Evolutionary conservation across 306 rosid genomes (phyloP), one percentile per base, ranked within the genome.

Genomic region (Crotalaria pallida): DNA sequence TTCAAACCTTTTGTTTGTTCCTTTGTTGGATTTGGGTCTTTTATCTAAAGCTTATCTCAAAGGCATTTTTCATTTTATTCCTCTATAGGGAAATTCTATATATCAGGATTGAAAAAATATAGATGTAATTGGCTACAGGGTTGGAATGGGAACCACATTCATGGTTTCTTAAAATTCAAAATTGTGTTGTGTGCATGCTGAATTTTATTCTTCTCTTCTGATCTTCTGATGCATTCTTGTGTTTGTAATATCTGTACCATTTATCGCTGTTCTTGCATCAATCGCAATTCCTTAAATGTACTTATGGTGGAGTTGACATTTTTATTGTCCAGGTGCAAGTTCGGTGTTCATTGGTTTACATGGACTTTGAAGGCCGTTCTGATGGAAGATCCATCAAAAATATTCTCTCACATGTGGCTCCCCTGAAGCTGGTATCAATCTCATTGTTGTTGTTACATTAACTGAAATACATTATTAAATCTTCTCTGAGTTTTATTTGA

Each of bases 351-450:
- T 74, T 94, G 73, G 84, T 83, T 38, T 88, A 88, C 78, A 91
- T 94, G 99, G 99, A 94, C 77, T 94, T 91, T 66, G 99, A 91
- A 78, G 99, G 96, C 61, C 96, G 97, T 65, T 91, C 99, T 44
- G 97, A 94, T 80, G 97, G 95, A 24, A 80, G 97, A 72, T 94
- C 99, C 58, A 86, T 94, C 16, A 94, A 94, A 82, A 87, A 88
- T 72, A 91, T 91, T 78, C 97, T 90, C 55, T 94, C 99, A 69
- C 97, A 88, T 62, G 85, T 91, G 79, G 99, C 99, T 83, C 97
- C 99, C 77, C 81, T 88, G 31, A 90, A 94, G 83, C 97, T 94
- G 77, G 99, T 90, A 84, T 23, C 86, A 21, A 66, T 78, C 65
- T 67, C 47, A 52, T 44, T 34, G 45, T 22, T 75, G 11, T 29